phyloP scores from a whole-genome alignment of 306 rosid genomes.

The Cicer judaicum region DNA sequence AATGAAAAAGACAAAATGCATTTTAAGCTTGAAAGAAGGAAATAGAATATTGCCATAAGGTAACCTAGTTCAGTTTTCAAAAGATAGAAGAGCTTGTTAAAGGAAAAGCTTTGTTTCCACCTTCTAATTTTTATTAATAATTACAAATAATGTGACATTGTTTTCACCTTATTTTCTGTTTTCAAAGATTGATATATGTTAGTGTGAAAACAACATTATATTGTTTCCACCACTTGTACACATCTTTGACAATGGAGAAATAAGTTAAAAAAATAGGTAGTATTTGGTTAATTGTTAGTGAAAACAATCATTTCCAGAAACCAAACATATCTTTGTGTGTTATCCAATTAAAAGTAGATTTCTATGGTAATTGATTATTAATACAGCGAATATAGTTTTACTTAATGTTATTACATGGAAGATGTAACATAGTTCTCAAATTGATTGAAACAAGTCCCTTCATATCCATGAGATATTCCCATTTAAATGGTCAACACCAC shows the following conservation, averaged over 20 bases:
- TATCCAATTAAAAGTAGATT: not conserved
- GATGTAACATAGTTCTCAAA: not conserved
- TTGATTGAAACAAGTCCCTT: not conserved
- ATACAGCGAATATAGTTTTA: slow-evolving; percentile 1
- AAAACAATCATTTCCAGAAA: not conserved
- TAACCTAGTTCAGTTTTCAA: slow-evolving; percentile 3
- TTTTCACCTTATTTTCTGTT: not conserved
- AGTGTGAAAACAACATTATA: not conserved
- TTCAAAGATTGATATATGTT: not conserved
- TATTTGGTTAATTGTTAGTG: not conserved
- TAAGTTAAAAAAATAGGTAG: not conserved
- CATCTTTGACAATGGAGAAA: not conserved
- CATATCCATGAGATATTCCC: slow-evolving; percentile 15
- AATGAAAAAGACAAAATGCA: slow-evolving; percentile 19
- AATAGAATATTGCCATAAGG: slow-evolving; percentile 9
- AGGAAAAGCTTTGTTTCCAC: not conserved
- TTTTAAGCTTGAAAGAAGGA: slow-evolving; percentile 9
- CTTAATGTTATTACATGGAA: not conserved
- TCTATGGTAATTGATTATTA: slow-evolving; percentile 3
- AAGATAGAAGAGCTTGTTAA: slow-evolving; percentile 15
- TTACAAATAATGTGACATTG: not conserved
- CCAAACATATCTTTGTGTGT: not conserved
- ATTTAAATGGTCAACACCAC: not conserved
- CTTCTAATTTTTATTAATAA: not conserved
- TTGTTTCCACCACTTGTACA: not conserved